Percentiles rank a stretch among this genome's conserved stretches.
phyloP scores from a whole-genome alignment of 2,329 filamentous ascomycete species.

The Aspergillus tanneri region DNA sequence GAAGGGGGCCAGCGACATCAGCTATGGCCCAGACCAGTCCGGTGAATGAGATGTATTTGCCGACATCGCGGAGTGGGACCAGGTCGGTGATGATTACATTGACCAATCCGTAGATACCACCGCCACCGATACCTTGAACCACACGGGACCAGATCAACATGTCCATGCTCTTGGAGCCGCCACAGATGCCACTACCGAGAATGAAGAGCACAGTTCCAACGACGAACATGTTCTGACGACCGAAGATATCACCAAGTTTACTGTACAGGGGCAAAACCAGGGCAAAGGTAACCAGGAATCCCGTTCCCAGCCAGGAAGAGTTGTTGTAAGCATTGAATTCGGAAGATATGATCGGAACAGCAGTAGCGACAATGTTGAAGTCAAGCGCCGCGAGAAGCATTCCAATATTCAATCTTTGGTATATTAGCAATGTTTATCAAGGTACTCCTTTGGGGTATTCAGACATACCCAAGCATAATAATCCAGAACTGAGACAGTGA shows the following conservation, averaged over 20 bases:
- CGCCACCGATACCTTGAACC: neutral
- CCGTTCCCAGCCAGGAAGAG: neutral
- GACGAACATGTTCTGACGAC: neutral
- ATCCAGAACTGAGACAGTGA: neutral
- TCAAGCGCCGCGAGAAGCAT: neutral
- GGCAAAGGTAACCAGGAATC: neutral
- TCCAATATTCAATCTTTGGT: neutral
- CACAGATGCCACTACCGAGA: neutral
- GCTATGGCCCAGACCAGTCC: neutral
- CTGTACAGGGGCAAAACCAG: neutral
- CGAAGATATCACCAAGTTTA: neutral
- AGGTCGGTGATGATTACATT: neutral
- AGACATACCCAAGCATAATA: neutral
- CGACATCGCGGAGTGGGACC: neutral
- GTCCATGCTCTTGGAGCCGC: neutral
- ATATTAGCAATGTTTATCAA: neutral
- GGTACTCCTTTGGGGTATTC: neutral
- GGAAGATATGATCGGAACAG: neutral
- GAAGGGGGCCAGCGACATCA: neutral
- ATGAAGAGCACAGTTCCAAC: neutral
- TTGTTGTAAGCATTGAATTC: neutral
- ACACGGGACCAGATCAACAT: neutral
- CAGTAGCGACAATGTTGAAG: neutral
- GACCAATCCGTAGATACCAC: neutral
- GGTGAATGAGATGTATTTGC: neutral